Conservation (phyloP, 441 rosid genomes). For the Raphanus hybrid region DNA sequence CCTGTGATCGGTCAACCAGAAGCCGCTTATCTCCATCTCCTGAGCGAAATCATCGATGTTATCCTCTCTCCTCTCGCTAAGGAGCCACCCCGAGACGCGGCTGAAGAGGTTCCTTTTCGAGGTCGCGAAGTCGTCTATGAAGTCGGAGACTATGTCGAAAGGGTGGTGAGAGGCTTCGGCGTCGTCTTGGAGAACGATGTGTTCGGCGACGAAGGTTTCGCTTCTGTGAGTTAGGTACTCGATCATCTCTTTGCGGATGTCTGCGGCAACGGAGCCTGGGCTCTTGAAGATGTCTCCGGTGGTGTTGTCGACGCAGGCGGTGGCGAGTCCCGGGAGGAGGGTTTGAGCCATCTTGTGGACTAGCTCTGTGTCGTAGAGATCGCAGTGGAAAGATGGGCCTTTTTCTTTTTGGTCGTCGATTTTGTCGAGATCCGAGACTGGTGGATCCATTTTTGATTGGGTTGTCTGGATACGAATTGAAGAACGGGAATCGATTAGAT, state of each 20-base stretch:
- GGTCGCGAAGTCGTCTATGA: conserved; percentile 82
- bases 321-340: conserved; percentile 79
- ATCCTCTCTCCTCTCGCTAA: conserved; percentile 87
- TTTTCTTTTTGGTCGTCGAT: conserved; percentile 63
- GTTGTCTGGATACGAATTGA: background rate
- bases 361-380: conserved; percentile 65
- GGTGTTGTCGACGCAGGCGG: conserved; percentile 88
- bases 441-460: conserved; percentile 50
- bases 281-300: conserved; percentile 77
- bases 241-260: conserved; percentile 76
- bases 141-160: conserved; percentile 63
- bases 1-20: conserved; percentile 74
- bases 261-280: conserved; percentile 82
- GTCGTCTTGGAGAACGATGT: conserved; percentile 57
- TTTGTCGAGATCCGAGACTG: conserved; percentile 54
- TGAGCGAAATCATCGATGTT: conserved; percentile 82
- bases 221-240: conserved; percentile 73
- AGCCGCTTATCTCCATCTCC: conserved; percentile 83
- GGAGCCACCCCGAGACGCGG: conserved; percentile 86
- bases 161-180: conserved; percentile 71
- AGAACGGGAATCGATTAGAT: too few relatives aligned
- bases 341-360: conserved; percentile 68
- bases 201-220: conserved; percentile 80
- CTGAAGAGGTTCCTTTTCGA: conserved; percentile 77
- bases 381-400: conserved; percentile 62